Evolutionary conservation across 257 asterid species (phyloP).

Genomic region (Nicotiana paniculata): DNA sequence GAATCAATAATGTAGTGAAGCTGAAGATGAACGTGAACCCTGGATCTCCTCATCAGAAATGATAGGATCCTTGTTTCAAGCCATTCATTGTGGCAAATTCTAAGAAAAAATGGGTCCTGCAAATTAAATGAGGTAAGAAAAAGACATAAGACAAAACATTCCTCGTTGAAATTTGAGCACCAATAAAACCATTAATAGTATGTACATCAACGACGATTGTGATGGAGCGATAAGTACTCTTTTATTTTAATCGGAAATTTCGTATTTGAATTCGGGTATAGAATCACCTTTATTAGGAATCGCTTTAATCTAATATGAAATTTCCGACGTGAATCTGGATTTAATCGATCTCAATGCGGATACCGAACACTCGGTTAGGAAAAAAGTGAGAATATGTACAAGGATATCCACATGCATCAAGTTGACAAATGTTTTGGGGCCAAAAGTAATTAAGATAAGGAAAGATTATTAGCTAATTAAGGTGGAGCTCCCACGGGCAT

Average conservation of each 20-base stretch:
- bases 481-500: not conserved
- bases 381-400: not conserved
- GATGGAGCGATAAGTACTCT: too few relatives aligned
- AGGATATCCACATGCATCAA: not conserved
- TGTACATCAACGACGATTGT: too few relatives aligned
- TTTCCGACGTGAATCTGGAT: accelerated
- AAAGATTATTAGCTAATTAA: not conserved
- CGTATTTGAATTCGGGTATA: too few relatives aligned
- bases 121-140: not conserved
- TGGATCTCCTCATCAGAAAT: not conserved
- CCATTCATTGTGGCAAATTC: not conserved
- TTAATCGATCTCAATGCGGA: too few relatives aligned
- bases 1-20: not conserved
- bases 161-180: not conserved
- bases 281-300: too few relatives aligned
- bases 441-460: not conserved
- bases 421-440: not conserved
- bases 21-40: too few relatives aligned
- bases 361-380: accelerated
- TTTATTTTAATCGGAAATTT: too few relatives aligned
- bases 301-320: too few relatives aligned
- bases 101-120: not conserved
- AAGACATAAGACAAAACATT: not conserved
- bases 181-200: not conserved
- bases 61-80: not conserved